Evolutionary conservation across 345 rosid species (phyloP).

Genomic region (Isatis tinctoria): DNA sequence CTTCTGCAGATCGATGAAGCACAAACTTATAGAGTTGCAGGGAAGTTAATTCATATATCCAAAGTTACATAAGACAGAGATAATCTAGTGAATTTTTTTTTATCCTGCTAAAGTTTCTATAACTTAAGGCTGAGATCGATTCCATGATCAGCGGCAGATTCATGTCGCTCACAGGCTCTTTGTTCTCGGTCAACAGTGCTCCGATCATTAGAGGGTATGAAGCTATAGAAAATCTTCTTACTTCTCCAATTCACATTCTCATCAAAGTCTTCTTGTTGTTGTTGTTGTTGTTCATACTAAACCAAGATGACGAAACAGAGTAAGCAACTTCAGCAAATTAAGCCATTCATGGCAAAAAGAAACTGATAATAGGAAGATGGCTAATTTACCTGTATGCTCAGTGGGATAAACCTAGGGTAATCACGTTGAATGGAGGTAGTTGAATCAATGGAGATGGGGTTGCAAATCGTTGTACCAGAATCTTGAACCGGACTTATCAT

Average conservation of each 20-base stretch:
- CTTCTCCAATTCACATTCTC: neutral
- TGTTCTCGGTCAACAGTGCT: slow-evolving; percentile 1
- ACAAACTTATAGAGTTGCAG: neutral
- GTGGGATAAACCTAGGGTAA: slow-evolving; percentile 7
- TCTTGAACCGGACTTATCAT: slow-evolving; percentile 12
- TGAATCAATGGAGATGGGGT: slow-evolving; percentile 18
- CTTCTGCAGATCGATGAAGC: neutral
- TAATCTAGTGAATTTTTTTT: neutral
- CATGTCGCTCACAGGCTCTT: slow-evolving; percentile 2
- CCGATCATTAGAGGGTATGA: slow-evolving; percentile 4
- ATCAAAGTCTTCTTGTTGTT: slow-evolving; percentile 3
- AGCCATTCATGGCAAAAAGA: neutral
- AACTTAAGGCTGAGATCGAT: slow-evolving; percentile 30
- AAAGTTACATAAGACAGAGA: neutral
- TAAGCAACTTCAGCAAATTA: neutral
- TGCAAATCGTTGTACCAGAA: slow-evolving; percentile 13
- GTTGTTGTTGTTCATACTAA: slow-evolving; percentile 18
- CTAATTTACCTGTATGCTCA: slow-evolving; percentile 16
- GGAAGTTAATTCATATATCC: neutral
- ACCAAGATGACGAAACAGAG: slow-evolving; percentile 8
- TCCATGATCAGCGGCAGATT: slow-evolving; percentile 7
- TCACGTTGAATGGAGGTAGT: slow-evolving; percentile 8
- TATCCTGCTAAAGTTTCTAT: neutral
- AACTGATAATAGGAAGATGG: neutral
- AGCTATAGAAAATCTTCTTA: slow-evolving; percentile 10